These are phyloP conservation scores for Cetraspora pellucida DNA, from an alignment of 192 early-diverging fungal genomes.

Conservation along the genomic window DNA sequence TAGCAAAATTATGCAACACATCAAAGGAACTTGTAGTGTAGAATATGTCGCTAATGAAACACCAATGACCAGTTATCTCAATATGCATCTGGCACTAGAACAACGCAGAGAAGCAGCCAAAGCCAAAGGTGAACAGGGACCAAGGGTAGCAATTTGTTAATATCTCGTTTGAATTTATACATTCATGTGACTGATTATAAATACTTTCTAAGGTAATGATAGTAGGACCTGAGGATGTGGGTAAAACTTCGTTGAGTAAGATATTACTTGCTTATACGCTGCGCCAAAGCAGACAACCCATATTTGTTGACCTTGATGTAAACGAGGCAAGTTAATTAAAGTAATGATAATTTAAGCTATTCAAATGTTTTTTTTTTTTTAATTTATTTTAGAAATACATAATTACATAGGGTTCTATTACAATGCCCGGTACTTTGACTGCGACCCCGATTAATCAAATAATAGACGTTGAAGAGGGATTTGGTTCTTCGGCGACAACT, in stretches of 20 bases:
- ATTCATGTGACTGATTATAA: neutral
- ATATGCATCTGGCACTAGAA: constrained; percentile 86
- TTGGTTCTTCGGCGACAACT: constrained; percentile 70
- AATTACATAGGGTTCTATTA: constrained; percentile 65
- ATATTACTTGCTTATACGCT: constrained; percentile 88
- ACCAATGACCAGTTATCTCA: constrained; percentile 88
- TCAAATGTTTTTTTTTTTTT: neutral
- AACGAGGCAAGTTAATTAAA: constrained; percentile 56
- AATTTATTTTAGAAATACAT: neutral
- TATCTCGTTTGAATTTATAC: neutral
- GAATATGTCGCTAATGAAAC: constrained; percentile 95
- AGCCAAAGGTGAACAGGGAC: constrained; percentile 46
- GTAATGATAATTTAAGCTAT: neutral
- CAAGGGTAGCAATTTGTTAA: constrained; percentile 43
- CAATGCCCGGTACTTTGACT: constrained; percentile 84
- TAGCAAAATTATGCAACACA: constrained; percentile 19
- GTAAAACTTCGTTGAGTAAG: constrained; percentile 87
- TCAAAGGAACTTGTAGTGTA: constrained; percentile 67
- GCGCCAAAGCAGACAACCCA: constrained; percentile 67
- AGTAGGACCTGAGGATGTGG: constrained; percentile 89
- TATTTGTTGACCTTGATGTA: constrained; percentile 88
- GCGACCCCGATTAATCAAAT: constrained; percentile 75
- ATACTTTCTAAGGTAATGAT: constrained; percentile 66
- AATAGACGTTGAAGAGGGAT: constrained; percentile 84
- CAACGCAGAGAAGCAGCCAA: constrained; percentile 63